Evolutionary conservation across 495 filamentous ascomycete species (phyloP), one percentile per base, ranked within the genome.

Genomic region (Patellaria atrata): DNA sequence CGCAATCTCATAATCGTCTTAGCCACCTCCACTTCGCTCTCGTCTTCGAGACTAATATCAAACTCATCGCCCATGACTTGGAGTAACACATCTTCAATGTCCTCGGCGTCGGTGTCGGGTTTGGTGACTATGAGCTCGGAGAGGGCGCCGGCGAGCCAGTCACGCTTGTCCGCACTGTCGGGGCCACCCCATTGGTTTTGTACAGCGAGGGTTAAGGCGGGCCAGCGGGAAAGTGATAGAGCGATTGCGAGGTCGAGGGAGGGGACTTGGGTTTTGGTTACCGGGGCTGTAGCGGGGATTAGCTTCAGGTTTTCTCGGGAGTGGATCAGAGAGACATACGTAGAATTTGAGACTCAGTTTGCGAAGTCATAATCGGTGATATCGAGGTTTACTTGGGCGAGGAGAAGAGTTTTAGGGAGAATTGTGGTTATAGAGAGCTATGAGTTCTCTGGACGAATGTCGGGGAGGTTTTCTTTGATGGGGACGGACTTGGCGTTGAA

Each of bases 21-120:
- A 12, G 83, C 83, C 12, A 92, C 69, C 22, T 73, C 68, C 24
- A 64, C 76, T 21, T 76, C 82, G 35, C 73, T 83, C 43, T 81
- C 86, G 58, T 94, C 86, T 48, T 96, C 89, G 11, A 96, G 68
- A 35, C 76, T 74, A 22, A 86, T 77, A 31, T 89, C 83, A 52
- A 94, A 97, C 57, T 97, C 87, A 57, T 94, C 91, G 41, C 77
- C 71, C 79, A 97, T 86, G 14, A 86, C 78, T 45, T 94, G 79
- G 18, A 91, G 58, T 33, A 96, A 61, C 9, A 82, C 71, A 27
- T 72, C 66, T 59, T 96, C 89, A 22, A 96, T 56, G 45, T 93
- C 83, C 27, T 77, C 71, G n/a, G 67, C 63, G 44, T 93, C 80
- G 19, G 78, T 82, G 38, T 86, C 79, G 16, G 82, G 71, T 7